Conservation (phyloP, 768 basidiomycete genomes). For the Rhizopogon sp. region DNA sequence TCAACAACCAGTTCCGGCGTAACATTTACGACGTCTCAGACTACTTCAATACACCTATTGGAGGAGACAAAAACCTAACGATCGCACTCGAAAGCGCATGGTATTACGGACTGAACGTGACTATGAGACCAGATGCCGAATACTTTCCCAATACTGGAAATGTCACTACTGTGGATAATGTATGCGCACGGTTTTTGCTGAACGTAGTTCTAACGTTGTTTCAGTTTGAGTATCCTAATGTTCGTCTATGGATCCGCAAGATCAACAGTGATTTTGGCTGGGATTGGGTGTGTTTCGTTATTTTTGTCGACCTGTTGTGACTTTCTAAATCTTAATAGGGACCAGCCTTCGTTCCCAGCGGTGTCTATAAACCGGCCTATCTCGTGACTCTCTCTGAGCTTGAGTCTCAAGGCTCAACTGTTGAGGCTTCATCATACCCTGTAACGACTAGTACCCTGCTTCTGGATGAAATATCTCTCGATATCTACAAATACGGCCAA, state of each 20-base stretch:
- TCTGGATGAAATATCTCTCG: conserved; percentile 48
- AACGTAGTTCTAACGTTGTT: background rate
- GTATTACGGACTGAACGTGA: conserved; percentile 50
- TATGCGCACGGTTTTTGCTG: conserved; percentile 11
- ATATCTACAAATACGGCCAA: conserved; percentile 51
- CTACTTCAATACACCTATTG: conserved; percentile 27
- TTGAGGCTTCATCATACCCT: conserved; percentile 20
- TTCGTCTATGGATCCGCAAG: conserved; percentile 47
- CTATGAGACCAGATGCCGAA: conserved; percentile 44
- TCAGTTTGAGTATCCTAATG: conserved; percentile 47
- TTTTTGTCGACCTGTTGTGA: background rate
- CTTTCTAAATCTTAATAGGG: conserved; percentile 28
- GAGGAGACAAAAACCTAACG: conserved; percentile 39
- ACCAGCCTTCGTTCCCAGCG: conserved; percentile 52
- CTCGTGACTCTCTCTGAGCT: conserved; percentile 36
- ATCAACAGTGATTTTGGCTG: conserved; percentile 53
- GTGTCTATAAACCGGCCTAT: conserved; percentile 52
- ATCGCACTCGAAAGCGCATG: conserved; percentile 50
- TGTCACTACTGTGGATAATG: conserved; percentile 22
- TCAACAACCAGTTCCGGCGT: conserved; percentile 53
- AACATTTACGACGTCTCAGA: conserved; percentile 48
- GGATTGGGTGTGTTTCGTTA: conserved; percentile 43
- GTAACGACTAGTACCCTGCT: conserved; percentile 28
- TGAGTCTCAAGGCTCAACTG: conserved; percentile 13
- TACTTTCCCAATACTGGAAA: conserved; percentile 28